Conservation (phyloP, 306 rosid genomes). For the Quercus robur region DNA sequence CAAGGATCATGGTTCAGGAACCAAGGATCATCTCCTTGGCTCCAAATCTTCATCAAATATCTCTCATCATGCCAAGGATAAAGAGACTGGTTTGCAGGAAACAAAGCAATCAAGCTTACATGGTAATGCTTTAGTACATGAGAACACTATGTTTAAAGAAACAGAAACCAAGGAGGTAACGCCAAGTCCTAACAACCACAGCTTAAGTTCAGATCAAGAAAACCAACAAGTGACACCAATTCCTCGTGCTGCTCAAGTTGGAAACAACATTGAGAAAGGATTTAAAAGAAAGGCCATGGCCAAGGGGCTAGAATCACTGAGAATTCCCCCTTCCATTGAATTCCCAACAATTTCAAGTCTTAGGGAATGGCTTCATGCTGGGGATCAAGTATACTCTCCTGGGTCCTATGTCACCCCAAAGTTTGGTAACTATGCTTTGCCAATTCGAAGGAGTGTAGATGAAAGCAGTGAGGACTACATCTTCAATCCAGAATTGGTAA, state of each 20-base stretch:
- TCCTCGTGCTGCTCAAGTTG: neutral
- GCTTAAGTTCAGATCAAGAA: conserved; percentile 4
- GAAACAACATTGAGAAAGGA: conserved; percentile 23
- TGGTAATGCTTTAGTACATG: conserved; percentile 2
- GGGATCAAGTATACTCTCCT: conserved; percentile 33
- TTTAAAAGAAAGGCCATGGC: conserved; percentile 39
- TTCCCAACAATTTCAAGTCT: conserved; percentile 37
- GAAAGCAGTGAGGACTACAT: conserved; percentile 25
- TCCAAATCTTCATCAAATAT: conserved; percentile 2
- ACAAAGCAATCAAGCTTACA: conserved; percentile 13
- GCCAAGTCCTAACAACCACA: conserved; percentile 10
- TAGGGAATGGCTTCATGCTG: conserved; percentile 32
- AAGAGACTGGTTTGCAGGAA: conserved; percentile 18
- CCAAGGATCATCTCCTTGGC: conserved; percentile 7
- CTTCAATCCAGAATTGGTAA: conserved; percentile 48
- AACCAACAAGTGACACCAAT: conserved; percentile 14
- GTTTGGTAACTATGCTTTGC: conserved; percentile 39
- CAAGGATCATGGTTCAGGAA: conserved; percentile 20
- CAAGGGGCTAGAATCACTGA: conserved; percentile 41
- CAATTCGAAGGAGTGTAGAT: conserved; percentile 2
- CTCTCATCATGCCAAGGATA: conserved; percentile 9
- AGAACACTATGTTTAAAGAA: neutral
- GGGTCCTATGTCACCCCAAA: conserved; percentile 48
- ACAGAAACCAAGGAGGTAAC: conserved; percentile 6
- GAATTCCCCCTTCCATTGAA: conserved; percentile 31